Evolutionary conservation across 2,329 filamentous ascomycete species (phyloP), one percentile per base, ranked within the genome.

Genomic region (Hypoxylon sp.): DNA sequence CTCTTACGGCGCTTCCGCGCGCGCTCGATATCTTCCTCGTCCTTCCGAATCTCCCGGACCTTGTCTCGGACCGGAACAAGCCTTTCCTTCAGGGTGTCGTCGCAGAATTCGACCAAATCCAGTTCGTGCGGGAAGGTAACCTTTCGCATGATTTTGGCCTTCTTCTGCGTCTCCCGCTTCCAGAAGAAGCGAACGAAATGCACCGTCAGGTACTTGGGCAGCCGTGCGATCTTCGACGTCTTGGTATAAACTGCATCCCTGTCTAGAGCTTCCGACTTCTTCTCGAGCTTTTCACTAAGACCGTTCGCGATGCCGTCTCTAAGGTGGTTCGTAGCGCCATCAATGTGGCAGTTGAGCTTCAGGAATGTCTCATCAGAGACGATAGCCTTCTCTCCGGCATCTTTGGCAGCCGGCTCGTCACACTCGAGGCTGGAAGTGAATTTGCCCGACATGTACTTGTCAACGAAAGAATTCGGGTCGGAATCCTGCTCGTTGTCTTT

Each of bases 141-240:
- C 78, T 98, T 99, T 73, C 93, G 91, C 91, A 99, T 94, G 69
- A 99, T 99, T 83, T 99, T 99, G 66, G 94, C 93, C 82, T 99
- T 99, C 81, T 98, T 98, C 76, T 96, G 89, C 3, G 91, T 92
- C 67, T 96, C 92, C 42, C 89, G 87, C 72, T 96, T 94, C 95
- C 95, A 99, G 80, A 94, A 97, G 79, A 99, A 99, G 64, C 95
- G 91, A 54, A 99, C 91, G 74, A 99, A 97, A 76, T 99, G 95
- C 3, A 99, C 91, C 0, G 95, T 95, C 40, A 99, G 83, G 73
- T 99, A 97, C 75, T 97, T 96, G 15, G 95, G 95, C 45, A 97
- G 81, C 17, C 94, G 88, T 9, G 93, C 86, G 68, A 99, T 96
- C 71, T 88, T 87, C n/a, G 92, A 95, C 3, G 84, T 90, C 77